Evolutionary conservation across 1,284 basidiomycete species (phyloP), one percentile per base, ranked within the genome.

Genomic region (Fomitopsis schrenkii): DNA sequence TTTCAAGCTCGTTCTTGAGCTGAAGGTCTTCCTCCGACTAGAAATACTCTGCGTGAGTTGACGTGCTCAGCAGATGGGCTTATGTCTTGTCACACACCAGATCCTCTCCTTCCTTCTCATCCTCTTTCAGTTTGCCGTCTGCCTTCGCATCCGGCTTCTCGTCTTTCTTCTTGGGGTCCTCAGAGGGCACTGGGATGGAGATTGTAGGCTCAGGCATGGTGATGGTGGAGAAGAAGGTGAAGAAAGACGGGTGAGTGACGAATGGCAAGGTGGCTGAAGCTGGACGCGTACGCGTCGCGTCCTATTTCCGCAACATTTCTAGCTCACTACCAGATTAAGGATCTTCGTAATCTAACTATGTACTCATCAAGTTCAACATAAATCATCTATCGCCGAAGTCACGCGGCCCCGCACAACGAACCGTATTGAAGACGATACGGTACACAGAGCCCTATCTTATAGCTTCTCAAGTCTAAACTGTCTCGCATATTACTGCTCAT

Each of bases 1-100:
- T 97, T 74, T 99, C 97, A 38, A 99, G 84, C 79, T 99, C 96
- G 63, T 88, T 91, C 79, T 94, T 94, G 63, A 99, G 87, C 73
- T 97, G 94, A 40, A 91, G 80, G 74, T 99, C 97, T 76, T 99
- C 97, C 73, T 99, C 97, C 22, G 92, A 94, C 94, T 96, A 66
- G 0, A 40, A 46, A 57, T 15, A 38, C 42, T 15, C 36, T 35
- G 28, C 22, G 42, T 30, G 38, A 33, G 17, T 42, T 0, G 3
- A 48, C 9, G 38, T 40, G 38, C 14, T 41, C 55, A 22, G 22
- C 55, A 22, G 19, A 28, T 35, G 55, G 48, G 28, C 22, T 5
- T 10, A 15, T 17, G 5, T 50, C 14, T 5, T 26, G 22, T 38
- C 57, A 82, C 90, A 67, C 71, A 95, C 94, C 75, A 97, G 79